Base-by-base conservation (phyloP, 441 rosid species). In the Macaranga tanarius region DNA sequence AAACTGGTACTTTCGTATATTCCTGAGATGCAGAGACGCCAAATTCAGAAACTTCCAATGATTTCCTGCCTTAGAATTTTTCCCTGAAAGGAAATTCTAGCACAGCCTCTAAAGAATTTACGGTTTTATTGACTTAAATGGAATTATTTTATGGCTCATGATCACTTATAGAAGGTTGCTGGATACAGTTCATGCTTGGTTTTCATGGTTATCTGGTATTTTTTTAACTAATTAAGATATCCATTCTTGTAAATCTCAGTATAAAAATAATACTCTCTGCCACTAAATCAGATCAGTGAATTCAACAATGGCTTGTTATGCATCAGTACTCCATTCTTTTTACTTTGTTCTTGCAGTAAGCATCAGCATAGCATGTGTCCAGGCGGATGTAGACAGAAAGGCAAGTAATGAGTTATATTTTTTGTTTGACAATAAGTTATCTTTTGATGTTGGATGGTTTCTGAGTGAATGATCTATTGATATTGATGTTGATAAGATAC, bases 331-430 rank as follows among this genome's bases (percentile, higher is more conserved):
- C 28, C 42, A 15, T 65, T 73, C 16, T 4, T 51, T 40, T n/a
- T 44, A 25, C 26, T 71, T 15, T 19, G 1, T 19, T 71, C 23
- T 70, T 38, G 51, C 66, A 11, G n/a, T 71, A 6, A 23, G 19
- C 23, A 22, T 54, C 38, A 50, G 25, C 44, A 25, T 64, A 5
- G 25, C 51, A 10, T 61, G n/a, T 38, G 23, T 51, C 0, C 23
- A 55, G 40, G 62, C 57, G 5, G 31, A 62, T 55, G 73, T 55
- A 42, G 76, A 73, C 47, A 75, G 78, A 45, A 75, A 77, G 72
- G 82, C 58, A 42, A 70, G 76, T 31, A 48, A 12, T 0, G 52
- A 12, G 12, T 31, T 26, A n/a, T 1, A 31, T 26, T 25, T 19
- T 0, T 47, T 67, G 10, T 44, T 22, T 44, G n/a, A 11, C 20